Evolutionary conservation across 2,329 filamentous ascomycete species (phyloP), one percentile per base, ranked within the genome.

Genomic region (Penicillium sclerotigenum): DNA sequence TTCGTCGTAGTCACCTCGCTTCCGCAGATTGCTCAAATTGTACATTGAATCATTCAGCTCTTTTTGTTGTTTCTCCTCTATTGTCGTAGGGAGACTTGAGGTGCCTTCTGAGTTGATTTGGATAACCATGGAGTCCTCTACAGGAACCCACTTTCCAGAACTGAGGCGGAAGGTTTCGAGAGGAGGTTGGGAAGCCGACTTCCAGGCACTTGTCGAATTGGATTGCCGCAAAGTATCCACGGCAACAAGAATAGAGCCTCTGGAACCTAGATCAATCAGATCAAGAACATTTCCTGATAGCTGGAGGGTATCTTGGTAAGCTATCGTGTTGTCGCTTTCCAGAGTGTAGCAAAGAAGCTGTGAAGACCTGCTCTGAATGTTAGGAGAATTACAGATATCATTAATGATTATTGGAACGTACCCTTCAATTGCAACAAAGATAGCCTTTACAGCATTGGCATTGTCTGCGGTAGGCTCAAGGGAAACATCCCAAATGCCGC

Each of bases 261-360:
- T 60, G 9, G 71, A 66, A 38, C 66, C 63, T 11, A 68, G 52
- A n/a, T 58, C 51, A 18, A 74, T 65, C n/a, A 83, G 65, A 66
- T 86, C 83, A 5, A 93, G 80, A 0, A 86, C 82, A 64, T 89
- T 91, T 8, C 87, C 87, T 2, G 80, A 77, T 5, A 90, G 71
- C 37, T 77, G 71, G 51, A 90, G 66, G 48, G 80, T 81, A 43
- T 79, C 73, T 8, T 72, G 70, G 58, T 81, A 76, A 9, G 75
- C 71, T 38, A 90, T 76, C 14, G 68, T 72, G 58, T 80, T 81
- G 47, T 81, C 70, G 1, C 69, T 58, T n/a, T 71, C 70, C 6
- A 88, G 76, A n/a, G 75, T 73, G 75, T 87, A 89, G 53, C 82
- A 75, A 71, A 93, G 86, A 9, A 95, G 62, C 80, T 76, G 73